Evolutionary conservation across 371 early-diverging fungal genomes (phyloP), one percentile per base, ranked within the genome.

Genomic region (Dichotomocladium elegans): DNA sequence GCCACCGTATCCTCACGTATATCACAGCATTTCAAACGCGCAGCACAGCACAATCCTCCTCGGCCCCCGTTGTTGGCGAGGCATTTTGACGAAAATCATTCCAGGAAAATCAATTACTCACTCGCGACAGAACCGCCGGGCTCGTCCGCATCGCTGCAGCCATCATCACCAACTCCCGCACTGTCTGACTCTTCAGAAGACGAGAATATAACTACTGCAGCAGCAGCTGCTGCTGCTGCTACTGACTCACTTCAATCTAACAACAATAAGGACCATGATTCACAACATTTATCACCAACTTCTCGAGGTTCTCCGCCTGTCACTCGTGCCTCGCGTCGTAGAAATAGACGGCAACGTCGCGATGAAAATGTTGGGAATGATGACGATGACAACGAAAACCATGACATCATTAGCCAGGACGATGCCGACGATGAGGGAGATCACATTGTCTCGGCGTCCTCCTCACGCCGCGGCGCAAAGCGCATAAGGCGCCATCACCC

Each of bases 1-100:
- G 92, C 90, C 4, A 91, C 92, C 6, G 90, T 91, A 14, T 90
- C 90, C 7, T 91, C 92, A 22, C 82, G 92, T 28, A 91, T 91
- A 55, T 90, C 90, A 7, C 90, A 90, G 59, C 92, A 91, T 59
- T 91, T 89, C 55, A 89, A 89, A 61, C 79, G 90, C 34, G 85
- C 84, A 17, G 77, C 82, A 9, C 85, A 86, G 52, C 87, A 86
- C 60, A 79, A 81, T 31, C 88, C 88, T n/a, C 90, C 90, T 4
- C 77, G 90, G 29, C 76, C 85, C 10, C 87, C 89, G 21, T 61
- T 88, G 19, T 65, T 90, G 1, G 87, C 88, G 7, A 83, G 82
- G 43, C 85, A 83, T 41, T 77, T 87, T 15, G 88, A 90, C 58
- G 83, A 83, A 57, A 68, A 81, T 22, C 84, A 90, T 56, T 81